A percentile compares a stretch with the other conserved stretches of the same genome.
These are phyloP conservation scores for Moniliophthora roreri DNA, from an alignment of 1,284 basidiomycete species.

Conservation along the genomic window DNA sequence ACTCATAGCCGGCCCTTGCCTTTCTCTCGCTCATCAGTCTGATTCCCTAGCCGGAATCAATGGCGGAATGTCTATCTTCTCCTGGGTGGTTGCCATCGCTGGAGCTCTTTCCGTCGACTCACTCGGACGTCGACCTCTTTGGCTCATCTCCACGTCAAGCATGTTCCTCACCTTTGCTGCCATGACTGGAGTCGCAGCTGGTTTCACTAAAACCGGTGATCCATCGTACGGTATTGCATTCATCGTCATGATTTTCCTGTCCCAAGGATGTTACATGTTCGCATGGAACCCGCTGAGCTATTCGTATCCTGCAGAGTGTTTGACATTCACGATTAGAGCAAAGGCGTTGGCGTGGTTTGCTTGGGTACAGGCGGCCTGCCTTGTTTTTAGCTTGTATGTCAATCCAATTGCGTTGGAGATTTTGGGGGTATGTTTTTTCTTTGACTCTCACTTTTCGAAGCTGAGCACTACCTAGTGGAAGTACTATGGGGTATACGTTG, in stretches of 20 bases:
- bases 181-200: constrained; percentile 6
- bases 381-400: constrained; percentile 3
- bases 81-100: constrained; percentile 8
- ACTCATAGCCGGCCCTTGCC: not conserved
- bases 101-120: constrained; percentile 12
- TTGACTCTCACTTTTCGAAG: not conserved
- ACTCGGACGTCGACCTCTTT: constrained; percentile 11
- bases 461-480: constrained; percentile 8
- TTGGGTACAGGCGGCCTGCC: not conserved
- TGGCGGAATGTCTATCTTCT: constrained; percentile 11
- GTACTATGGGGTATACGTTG: constrained; percentile 9
- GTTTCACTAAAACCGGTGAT: not conserved
- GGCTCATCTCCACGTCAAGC: constrained; percentile 13
- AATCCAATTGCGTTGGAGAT: not conserved
- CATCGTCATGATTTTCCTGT: not conserved
- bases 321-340: not conserved
- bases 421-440: not conserved
- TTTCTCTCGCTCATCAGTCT: not conserved
- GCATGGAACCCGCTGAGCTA: constrained; percentile 2
- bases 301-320: not conserved
- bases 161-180: constrained; percentile 10
- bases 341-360: constrained; percentile 1
- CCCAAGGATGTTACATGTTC: constrained; percentile 1
- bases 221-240: constrained; percentile 1
- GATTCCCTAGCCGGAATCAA: constrained; percentile 8